Evolutionary conservation across 257 asterid species (phyloP).

Genomic region (Dorcoceras hygrometricum): DNA sequence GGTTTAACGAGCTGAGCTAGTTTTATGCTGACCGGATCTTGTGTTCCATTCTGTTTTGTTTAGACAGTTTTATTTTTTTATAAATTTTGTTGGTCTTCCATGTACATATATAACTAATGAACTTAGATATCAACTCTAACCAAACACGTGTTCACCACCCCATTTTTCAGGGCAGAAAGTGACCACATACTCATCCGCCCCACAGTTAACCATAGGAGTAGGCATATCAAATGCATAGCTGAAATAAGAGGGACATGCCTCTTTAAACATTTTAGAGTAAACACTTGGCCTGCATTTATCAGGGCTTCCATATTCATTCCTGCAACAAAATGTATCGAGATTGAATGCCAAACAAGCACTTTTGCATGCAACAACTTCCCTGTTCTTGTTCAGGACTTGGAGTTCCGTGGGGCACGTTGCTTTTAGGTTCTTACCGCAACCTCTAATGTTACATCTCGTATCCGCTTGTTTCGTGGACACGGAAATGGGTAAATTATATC

Average conservation of each 20-base stretch:
- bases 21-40: too few species aligned
- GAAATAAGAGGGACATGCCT: conserved; percentile 62
- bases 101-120: neutral
- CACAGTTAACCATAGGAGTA: conserved; percentile 55
- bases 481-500: conserved; percentile 72
- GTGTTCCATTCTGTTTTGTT: too few species aligned
- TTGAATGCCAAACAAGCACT: conserved; percentile 82
- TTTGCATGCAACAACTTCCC: conserved; percentile 74
- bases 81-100: too few species aligned
- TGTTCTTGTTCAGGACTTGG: conserved; percentile 34
- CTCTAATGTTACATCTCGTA: conserved; percentile 42
- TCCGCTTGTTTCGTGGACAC: conserved; percentile 28
- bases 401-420: conserved; percentile 55
- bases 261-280: conserved; percentile 67
- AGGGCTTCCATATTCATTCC: conserved; percentile 60
- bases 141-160: conserved; percentile 33
- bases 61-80: too few species aligned
- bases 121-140: conserved; percentile 13
- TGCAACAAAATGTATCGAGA: conserved; percentile 64
- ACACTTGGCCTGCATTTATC: conserved; percentile 56
- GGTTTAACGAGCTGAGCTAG: too few species aligned
- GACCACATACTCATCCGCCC: conserved; percentile 44
- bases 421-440: conserved; percentile 50
- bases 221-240: conserved; percentile 73
- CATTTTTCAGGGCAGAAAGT: conserved; percentile 75